Base-by-base conservation (phyloP, 306 rosid species). In the Purshia tridentata region DNA sequence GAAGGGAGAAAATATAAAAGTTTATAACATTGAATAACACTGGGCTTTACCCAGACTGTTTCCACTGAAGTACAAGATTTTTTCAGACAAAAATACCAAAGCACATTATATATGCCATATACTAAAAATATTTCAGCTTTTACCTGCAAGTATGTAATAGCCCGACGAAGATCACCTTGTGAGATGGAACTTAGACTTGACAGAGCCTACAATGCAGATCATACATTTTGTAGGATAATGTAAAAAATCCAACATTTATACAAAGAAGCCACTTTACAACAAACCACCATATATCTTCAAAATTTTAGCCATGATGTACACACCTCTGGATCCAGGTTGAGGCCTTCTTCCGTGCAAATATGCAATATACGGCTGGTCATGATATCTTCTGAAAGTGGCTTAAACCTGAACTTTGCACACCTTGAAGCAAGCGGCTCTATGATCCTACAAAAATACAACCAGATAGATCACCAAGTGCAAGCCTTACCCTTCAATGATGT, bases 381-480 rank as follows among this genome's bases (percentile, higher is more conserved):
- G 69, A 94, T 87, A 47, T 88, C 98, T 81, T 88, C 92, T 46
- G 99, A 84, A 71, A 95, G 82, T n/a, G 89, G 98, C 86, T 95
- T 95, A 89, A 95, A 95, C 88, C 99, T 91, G 83, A 91, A 91
- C 82, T 95, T 95, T 44, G 98, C 96, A 85, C 97, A 91, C 81
- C 93, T 91, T 15, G 98, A 95, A 75, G 99, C 97, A 80, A 91
- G 99, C 72, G 99, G 97, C 76, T 95, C 99, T 67, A 91, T 91
- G 79, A 94, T 94, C 93, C 97, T 94, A 78, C 81, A 72, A 20
- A 77, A 76, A 22, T 45, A 62, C 55, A 79, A 48, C 47, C 68
- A 29, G 65, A 19, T 48, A 20, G 13, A 23, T 68, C 63, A 72
- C 59, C 53, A 76, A 74, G 62, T 45, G 55, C 60, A 72, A 20